These are phyloP conservation scores for Neonectria sp. DNA, from an alignment of 2,329 filamentous ascomycete species.

Conservation along the genomic window DNA sequence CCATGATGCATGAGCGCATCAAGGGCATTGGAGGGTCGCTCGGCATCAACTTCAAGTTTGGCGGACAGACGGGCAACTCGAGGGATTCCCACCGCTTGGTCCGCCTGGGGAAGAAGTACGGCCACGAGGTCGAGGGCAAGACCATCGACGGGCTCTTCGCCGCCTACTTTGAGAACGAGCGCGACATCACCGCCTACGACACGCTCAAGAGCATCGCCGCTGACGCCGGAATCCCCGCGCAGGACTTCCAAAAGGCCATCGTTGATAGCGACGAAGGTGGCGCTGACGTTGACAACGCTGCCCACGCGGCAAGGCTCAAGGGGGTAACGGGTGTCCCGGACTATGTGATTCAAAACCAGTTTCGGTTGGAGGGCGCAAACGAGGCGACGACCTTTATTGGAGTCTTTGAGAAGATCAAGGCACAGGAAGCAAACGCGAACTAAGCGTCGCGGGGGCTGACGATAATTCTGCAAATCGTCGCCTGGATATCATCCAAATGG, in stretches of 20 bases:
- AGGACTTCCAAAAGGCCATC: slow-evolving; percentile 54
- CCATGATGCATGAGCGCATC: slow-evolving; percentile 51
- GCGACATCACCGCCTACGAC: slow-evolving; percentile 59
- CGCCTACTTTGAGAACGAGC: slow-evolving; percentile 60
- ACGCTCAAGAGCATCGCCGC: slow-evolving; percentile 55
- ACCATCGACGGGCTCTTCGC: slow-evolving; percentile 64
- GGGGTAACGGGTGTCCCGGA: slow-evolving; percentile 78
- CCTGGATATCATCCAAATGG: slow-evolving; percentile 9
- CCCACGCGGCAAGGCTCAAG: slow-evolving; percentile 44
- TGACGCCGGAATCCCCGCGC: slow-evolving; percentile 62
- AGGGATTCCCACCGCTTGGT: slow-evolving; percentile 81
- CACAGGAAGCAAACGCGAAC: slow-evolving; percentile 39
- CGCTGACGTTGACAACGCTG: slow-evolving; percentile 51
- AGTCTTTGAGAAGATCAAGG: slow-evolving; percentile 73
- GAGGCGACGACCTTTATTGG: slow-evolving; percentile 75
- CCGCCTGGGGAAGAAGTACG: slow-evolving; percentile 65
- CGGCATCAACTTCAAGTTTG: slow-evolving; percentile 67
- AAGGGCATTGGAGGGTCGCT: slow-evolving; percentile 49
- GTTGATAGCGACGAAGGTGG: slow-evolving; percentile 65
- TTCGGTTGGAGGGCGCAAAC: slow-evolving; percentile 79
- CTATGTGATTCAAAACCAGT: slow-evolving; percentile 79
- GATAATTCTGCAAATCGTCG: slow-evolving; percentile 10
- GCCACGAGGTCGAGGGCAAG: slow-evolving; percentile 67
- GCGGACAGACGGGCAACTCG: slow-evolving; percentile 81
- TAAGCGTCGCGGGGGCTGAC: slow-evolving; percentile 1